Percentiles rank a stretch among this genome's conserved stretches.
Conservation (phyloP, 306 rosid genomes). For the Glycine latifolia region DNA sequence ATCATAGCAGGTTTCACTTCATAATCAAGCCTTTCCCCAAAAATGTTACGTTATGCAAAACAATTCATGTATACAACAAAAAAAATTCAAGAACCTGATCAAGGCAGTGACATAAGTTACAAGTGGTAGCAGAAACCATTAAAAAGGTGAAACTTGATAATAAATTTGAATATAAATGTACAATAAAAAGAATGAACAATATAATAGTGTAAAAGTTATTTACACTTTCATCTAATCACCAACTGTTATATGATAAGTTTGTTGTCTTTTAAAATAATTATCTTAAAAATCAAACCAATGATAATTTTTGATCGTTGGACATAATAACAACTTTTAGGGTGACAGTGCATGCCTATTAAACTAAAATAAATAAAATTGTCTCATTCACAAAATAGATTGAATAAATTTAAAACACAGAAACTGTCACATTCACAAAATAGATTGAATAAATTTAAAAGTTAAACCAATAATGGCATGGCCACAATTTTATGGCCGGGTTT, state of each 20-base stretch:
- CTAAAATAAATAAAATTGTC: not conserved
- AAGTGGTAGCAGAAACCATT: not conserved
- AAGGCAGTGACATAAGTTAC: constrained; percentile 2
- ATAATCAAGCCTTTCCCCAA: not conserved
- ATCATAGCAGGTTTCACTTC: not conserved
- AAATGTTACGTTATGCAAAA: not conserved
- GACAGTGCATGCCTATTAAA: too few species aligned
- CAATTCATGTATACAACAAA: not conserved
- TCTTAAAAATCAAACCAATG: too few species aligned
- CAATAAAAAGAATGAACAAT: not conserved
- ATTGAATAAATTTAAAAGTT: not conserved
- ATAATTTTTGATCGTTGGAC: too few species aligned
- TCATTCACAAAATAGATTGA: not conserved
- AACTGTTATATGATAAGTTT: too few species aligned
- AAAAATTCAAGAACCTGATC: not conserved
- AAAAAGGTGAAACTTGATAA: not conserved
- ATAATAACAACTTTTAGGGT: too few species aligned
- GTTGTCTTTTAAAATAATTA: too few species aligned
- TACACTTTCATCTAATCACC: too few species aligned
- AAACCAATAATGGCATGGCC: not conserved
- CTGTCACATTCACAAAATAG: not conserved
- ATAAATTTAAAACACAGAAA: not conserved
- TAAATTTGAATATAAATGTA: not conserved
- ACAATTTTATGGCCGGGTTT: not conserved
- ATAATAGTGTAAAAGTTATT: too few species aligned